Conservation (phyloP, 2,329 filamentous ascomycete species). For the Stemphylium vesicarium region DNA sequence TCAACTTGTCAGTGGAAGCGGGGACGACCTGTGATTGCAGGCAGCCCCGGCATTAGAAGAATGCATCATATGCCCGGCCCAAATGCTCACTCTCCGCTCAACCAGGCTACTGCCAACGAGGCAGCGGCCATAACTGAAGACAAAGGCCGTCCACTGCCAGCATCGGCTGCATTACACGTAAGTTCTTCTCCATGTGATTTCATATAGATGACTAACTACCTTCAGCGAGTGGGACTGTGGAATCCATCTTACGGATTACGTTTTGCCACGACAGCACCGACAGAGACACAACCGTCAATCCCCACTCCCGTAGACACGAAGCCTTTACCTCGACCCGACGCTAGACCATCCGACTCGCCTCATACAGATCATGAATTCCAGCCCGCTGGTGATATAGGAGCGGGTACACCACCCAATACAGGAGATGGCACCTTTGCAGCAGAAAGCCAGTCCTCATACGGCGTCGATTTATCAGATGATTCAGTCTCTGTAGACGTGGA, state of each 20-base stretch:
- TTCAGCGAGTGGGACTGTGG: conserved; percentile 10
- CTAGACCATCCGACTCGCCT: neutral
- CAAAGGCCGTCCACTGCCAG: neutral
- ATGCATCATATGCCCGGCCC: neutral
- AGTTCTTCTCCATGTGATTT: neutral
- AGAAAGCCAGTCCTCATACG: neutral
- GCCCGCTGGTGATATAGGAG: neutral
- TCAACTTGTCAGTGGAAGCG: conserved; percentile 27
- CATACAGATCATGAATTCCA: neutral
- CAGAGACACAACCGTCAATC: neutral
- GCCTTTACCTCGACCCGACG: neutral
- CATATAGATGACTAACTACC: neutral
- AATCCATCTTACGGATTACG: conserved; percentile 11
- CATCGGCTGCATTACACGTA: conserved; percentile 7
- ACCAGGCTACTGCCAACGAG: neutral
- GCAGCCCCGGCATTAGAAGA: conserved; percentile 6
- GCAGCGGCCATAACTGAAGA: neutral
- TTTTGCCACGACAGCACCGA: conserved; percentile 14
- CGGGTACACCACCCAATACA: neutral
- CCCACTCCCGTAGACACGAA: neutral
- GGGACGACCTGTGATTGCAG: conserved; percentile 23
- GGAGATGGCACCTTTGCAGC: neutral
- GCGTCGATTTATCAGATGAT: neutral
- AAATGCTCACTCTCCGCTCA: neutral
- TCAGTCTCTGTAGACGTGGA: neutral